Evolutionary conservation across 2,329 filamentous ascomycete species (phyloP).

Genomic region (Chaetomium sp.): DNA sequence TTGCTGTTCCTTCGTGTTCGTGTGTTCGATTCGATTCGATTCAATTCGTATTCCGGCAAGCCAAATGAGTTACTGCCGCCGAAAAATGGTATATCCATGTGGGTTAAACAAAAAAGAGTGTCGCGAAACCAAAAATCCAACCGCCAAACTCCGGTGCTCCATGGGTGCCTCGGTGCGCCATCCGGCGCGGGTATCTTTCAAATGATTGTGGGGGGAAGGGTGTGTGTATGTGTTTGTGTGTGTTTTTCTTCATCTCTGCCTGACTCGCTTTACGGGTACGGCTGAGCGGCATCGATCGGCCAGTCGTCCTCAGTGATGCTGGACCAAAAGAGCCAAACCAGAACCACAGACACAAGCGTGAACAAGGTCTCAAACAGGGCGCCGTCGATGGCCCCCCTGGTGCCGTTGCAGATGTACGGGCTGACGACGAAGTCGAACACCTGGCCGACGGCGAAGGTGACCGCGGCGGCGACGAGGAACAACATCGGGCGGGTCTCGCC

Average conservation of each 20-base stretch:
- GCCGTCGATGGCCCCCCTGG: slow-evolving; percentile 81
- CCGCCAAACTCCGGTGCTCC: slow-evolving; percentile 13
- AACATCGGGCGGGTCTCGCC: slow-evolving; percentile 91
- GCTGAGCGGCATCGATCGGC: slow-evolving; percentile 45
- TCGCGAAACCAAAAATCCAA: slow-evolving; percentile 9
- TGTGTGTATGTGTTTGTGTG: no score
- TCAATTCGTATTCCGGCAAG: slow-evolving; percentile 7
- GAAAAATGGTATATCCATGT: slow-evolving; percentile 9
- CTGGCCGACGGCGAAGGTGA: slow-evolving; percentile 87
- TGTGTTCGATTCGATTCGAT: slow-evolving; percentile 3
- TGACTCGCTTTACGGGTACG: slow-evolving; percentile 21
- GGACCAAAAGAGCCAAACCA: slow-evolving; percentile 94
- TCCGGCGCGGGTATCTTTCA: slow-evolving; percentile 13
- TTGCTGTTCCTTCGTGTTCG: neutral
- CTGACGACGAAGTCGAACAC: slow-evolving; percentile 96
- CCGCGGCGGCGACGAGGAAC: slow-evolving; percentile 64
- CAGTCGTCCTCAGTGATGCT: slow-evolving; percentile 99
- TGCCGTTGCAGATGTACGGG: slow-evolving; percentile 79
- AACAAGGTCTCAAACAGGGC: slow-evolving; percentile 90
- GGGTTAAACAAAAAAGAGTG: slow-evolving; percentile 13
- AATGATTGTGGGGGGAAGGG: neutral
- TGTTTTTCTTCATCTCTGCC: no score
- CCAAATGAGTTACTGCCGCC: neutral
- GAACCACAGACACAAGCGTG: slow-evolving; percentile 74
- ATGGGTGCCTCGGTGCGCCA: neutral